Percentiles rank a stretch among this genome's conserved stretches.
Conservation (phyloP, 768 basidiomycete species). For the Lyophyllum semitale region DNA sequence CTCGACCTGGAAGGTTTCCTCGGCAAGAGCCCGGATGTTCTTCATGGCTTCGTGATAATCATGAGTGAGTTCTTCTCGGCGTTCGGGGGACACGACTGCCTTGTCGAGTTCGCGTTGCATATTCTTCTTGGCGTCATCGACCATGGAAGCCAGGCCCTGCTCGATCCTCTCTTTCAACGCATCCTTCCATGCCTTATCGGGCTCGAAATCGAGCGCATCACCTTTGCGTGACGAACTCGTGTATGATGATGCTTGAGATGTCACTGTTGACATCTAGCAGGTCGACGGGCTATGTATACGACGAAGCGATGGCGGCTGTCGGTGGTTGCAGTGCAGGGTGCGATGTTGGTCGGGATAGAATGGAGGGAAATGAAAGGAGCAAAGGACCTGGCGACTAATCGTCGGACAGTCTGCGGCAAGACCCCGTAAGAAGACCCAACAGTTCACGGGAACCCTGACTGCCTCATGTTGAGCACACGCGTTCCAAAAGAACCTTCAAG, state of each 20-base stretch:
- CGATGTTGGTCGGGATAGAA: constrained; percentile 16
- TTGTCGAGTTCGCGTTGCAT: constrained; percentile 52
- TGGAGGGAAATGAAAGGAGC: constrained; percentile 5
- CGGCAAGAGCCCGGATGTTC: constrained; percentile 44
- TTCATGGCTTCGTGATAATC: constrained; percentile 45
- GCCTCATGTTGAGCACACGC: constrained; percentile 63
- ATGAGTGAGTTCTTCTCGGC: constrained; percentile 33
- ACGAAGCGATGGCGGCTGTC: constrained; percentile 13
- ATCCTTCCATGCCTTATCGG: constrained; percentile 57
- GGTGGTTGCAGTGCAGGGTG: constrained; percentile 5
- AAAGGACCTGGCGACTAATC: constrained; percentile 19
- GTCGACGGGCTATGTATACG: constrained; percentile 5
- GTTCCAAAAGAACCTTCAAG: constrained; percentile 31
- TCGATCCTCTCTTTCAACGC: constrained; percentile 50
- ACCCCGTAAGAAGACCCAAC: constrained; percentile 21
- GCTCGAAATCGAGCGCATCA: constrained; percentile 44
- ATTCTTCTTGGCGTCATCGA: constrained; percentile 67
- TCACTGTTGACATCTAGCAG: constrained; percentile 37
- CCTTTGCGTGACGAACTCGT: constrained; percentile 17
- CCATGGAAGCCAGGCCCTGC: constrained; percentile 37
- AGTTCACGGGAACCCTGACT: constrained; percentile 43
- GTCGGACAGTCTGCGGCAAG: constrained; percentile 22
- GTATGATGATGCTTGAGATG: constrained; percentile 28
- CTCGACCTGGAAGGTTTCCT: constrained; percentile 44
- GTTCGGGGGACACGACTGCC: constrained; percentile 30